A percentile compares a stretch with the other conserved stretches of the same genome.
These are phyloP conservation scores for Apiotrichum montevideense DNA, from an alignment of 1,284 basidiomycete genomes.

Conservation along the genomic window DNA sequence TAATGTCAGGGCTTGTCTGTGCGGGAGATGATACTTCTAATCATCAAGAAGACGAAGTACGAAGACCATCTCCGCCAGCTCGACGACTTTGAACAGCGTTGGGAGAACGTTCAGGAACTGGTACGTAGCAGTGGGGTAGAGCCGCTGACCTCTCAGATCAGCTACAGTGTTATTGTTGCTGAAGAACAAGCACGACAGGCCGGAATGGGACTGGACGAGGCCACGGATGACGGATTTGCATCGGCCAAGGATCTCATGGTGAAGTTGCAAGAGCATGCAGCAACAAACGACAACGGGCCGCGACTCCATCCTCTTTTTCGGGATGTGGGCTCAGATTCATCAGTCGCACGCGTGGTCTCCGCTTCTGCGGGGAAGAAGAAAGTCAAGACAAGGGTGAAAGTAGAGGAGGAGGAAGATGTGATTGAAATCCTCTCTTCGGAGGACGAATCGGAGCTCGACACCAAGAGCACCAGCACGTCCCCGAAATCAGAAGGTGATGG, in stretches of 20 bases:
- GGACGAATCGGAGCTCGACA: conserved; percentile 23
- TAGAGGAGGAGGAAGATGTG: conserved; percentile 19
- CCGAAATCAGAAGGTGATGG: not conserved
- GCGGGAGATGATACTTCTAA: conserved; percentile 58
- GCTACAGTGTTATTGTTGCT: conserved; percentile 41
- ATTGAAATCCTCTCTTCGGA: conserved; percentile 36
- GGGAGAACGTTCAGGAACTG: conserved; percentile 83
- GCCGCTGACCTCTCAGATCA: conserved; percentile 31
- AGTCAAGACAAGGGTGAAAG: conserved; percentile 5
- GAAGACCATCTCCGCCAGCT: conserved; percentile 65
- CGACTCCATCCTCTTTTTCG: too few species aligned
- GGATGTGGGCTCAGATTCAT: too few species aligned
- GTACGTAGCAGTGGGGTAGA: conserved; percentile 46
- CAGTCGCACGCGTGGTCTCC: too few species aligned
- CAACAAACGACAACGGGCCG: not conserved
- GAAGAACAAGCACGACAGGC: conserved; percentile 19
- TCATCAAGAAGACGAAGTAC: conserved; percentile 61
- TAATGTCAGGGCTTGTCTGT: conserved; percentile 56
- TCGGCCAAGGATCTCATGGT: too few species aligned
- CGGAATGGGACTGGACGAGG: not conserved
- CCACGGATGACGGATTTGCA: too few species aligned
- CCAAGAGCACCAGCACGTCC: not conserved
- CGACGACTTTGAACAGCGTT: conserved; percentile 65
- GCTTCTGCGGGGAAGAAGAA: not conserved
- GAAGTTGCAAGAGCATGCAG: too few species aligned